Percentiles rank a stretch among this genome's conserved stretches.
Evolutionary conservation across 768 basidiomycete genomes (phyloP).

Genomic region (Mrakia gelida): DNA sequence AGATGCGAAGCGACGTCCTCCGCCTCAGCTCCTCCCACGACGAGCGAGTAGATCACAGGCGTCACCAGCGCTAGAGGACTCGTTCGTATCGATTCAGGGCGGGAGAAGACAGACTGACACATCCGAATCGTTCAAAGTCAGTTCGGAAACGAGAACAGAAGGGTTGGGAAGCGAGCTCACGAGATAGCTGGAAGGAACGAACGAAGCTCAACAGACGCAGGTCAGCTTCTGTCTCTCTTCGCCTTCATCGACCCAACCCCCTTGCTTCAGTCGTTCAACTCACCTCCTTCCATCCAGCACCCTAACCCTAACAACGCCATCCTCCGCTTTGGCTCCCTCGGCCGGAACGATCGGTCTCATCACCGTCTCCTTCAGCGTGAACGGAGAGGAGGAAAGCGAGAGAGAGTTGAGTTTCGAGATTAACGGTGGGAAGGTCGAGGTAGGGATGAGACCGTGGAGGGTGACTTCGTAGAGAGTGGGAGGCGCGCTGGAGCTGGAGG

Average conservation of each 20-base stretch:
- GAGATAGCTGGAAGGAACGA: conserved; percentile 2
- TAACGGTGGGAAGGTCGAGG: not conserved
- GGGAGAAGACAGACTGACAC: not conserved
- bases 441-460: conserved; percentile 15
- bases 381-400: not conserved
- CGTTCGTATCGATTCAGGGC: conserved; percentile 15
- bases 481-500: not conserved
- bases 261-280: not conserved
- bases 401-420: conserved; percentile 5
- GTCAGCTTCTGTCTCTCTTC: not conserved
- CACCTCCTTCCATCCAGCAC: not conserved
- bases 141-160: not conserved
- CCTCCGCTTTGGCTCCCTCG: not conserved
- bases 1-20: not conserved
- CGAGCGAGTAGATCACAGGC: conserved; percentile 17
- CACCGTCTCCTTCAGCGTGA: conserved; percentile 1
- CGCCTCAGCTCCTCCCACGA: conserved; percentile 3
- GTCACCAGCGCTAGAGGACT: conserved; percentile 5
- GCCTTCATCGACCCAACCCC: not conserved
- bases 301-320: conserved; percentile 8
- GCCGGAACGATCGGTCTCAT: not conserved
- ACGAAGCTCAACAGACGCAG: not conserved
- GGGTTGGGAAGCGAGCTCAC: not conserved
- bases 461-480: conserved; percentile 17
- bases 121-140: not conserved